Conservation (phyloP, 2,329 filamentous ascomycete genomes). For the Fusarium cyanostomum region DNA sequence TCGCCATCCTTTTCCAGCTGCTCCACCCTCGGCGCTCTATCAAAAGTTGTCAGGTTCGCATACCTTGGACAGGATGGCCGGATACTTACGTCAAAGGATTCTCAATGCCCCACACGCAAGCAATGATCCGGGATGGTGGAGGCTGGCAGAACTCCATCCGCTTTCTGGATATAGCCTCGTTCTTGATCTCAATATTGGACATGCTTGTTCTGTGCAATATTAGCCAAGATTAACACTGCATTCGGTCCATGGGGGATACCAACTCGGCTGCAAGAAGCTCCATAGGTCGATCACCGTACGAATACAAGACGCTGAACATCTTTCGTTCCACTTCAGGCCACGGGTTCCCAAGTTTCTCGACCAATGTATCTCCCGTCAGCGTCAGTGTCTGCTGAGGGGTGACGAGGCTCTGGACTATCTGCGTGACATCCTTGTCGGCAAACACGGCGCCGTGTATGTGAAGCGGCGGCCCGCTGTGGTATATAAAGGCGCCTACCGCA, state of each 20-base stretch:
- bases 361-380: constrained; percentile 2
- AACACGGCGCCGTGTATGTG: constrained; percentile 18
- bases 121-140: constrained; percentile 12
- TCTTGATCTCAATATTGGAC: constrained; percentile 16
- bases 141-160: constrained; percentile 20
- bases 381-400: constrained; percentile 4
- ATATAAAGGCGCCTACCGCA: background rate
- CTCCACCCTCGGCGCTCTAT: constrained; percentile 4
- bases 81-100: constrained; percentile 15
- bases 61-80: background rate
- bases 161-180: constrained; percentile 21
- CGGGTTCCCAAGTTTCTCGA: constrained; percentile 11
- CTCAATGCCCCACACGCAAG: constrained; percentile 13
- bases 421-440: constrained; percentile 17
- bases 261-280: constrained; percentile 18
- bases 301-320: constrained; percentile 22
- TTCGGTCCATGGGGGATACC: background rate
- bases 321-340: constrained; percentile 18
- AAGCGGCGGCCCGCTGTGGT: constrained; percentile 2
- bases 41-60: background rate
- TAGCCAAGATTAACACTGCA: background rate
- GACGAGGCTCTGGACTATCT: constrained; percentile 2
- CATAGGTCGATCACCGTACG: constrained; percentile 17
- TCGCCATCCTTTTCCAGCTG: constrained; percentile 18
- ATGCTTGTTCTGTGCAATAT: constrained; percentile 3